Evolutionary conservation across 2,329 filamentous ascomycete species (phyloP).

Genomic region (Apiospora saccharicola): DNA sequence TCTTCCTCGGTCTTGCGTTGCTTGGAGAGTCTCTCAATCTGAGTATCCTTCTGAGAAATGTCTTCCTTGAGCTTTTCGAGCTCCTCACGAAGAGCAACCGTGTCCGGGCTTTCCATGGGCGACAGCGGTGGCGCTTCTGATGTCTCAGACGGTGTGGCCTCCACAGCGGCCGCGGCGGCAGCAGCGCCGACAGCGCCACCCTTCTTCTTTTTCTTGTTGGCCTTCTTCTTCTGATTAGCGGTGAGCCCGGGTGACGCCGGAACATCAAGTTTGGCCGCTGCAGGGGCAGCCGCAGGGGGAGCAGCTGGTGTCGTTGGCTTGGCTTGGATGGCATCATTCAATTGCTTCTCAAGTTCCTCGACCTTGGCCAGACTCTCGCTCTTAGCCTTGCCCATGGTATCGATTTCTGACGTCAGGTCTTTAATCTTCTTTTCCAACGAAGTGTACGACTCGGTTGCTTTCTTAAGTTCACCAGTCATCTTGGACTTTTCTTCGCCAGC

Average conservation of each 20-base stretch:
- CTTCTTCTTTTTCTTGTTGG: constrained; percentile 93
- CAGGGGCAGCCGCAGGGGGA: constrained; percentile 26
- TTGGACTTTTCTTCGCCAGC: constrained; percentile 36
- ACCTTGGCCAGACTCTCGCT: constrained; percentile 50
- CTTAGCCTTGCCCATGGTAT: constrained; percentile 47
- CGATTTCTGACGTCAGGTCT: constrained; percentile 53
- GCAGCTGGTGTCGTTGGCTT: constrained; percentile 28
- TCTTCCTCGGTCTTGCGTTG: constrained; percentile 80
- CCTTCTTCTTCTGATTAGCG: constrained; percentile 64
- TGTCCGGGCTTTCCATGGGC: constrained; percentile 39
- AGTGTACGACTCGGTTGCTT: constrained; percentile 46
- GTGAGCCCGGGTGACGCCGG: constrained; percentile 38
- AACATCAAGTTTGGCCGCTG: constrained; percentile 36
- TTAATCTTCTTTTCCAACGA: constrained; percentile 40
- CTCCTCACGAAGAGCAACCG: constrained; percentile 54
- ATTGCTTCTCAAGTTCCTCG: constrained; percentile 49
- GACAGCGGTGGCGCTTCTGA: constrained; percentile 45
- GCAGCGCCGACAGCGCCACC: constrained; percentile 55
- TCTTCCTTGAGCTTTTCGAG: constrained; percentile 60
- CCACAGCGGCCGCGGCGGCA: constrained; percentile 37
- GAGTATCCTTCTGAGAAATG: constrained; percentile 70
- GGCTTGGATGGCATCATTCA: constrained; percentile 35
- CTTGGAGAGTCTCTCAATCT: constrained; percentile 74
- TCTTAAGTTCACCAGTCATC: constrained; percentile 45
- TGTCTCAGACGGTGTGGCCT: constrained; percentile 45